phyloP scores from a whole-genome alignment of 371 early-diverging fungal species.

The Syncephalastrum racemosum region DNA sequence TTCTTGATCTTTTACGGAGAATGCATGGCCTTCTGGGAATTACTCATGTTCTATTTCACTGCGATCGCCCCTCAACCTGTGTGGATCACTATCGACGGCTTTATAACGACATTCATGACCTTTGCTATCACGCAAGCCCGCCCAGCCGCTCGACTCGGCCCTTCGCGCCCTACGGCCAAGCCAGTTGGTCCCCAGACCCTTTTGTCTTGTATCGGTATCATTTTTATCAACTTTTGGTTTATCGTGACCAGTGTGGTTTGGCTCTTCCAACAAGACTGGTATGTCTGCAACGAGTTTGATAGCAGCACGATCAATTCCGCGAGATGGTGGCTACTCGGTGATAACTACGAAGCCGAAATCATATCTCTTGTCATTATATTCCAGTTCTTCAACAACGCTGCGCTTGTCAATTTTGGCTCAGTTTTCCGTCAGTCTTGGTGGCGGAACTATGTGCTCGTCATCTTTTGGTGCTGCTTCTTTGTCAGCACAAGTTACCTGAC shows the following conservation, averaged over 20 bases:
- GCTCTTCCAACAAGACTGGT: conserved; percentile 70
- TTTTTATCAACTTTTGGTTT: conserved; percentile 69
- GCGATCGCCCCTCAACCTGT: conserved; percentile 57
- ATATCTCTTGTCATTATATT: conserved; percentile 61
- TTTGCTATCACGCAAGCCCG: conserved; percentile 69
- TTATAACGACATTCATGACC: conserved; percentile 60
- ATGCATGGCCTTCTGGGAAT: conserved; percentile 68
- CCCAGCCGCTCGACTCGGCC: conserved; percentile 55
- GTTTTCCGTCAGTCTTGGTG: conserved; percentile 62
- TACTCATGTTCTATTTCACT: conserved; percentile 73
- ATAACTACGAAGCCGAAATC: conserved; percentile 73
- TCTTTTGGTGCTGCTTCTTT: conserved; percentile 54
- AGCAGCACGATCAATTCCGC: conserved; percentile 58
- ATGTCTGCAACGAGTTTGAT: conserved; percentile 76
- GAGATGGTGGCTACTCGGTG: conserved; percentile 80
- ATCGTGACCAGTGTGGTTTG: conserved; percentile 47
- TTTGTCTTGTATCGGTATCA: conserved; percentile 63
- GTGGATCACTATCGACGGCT: conserved; percentile 78
- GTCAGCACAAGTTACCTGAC: conserved; percentile 51
- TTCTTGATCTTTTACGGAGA: conserved; percentile 81
- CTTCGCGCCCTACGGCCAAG: conserved; percentile 70
- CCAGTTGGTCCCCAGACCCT: conserved; percentile 68
- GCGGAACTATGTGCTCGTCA: conserved; percentile 61
- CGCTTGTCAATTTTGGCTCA: conserved; percentile 68
- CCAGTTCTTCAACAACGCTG: conserved; percentile 65